phyloP scores from a whole-genome alignment of 2,329 filamentous ascomycete genomes.

The Diaporthe helianthi region DNA sequence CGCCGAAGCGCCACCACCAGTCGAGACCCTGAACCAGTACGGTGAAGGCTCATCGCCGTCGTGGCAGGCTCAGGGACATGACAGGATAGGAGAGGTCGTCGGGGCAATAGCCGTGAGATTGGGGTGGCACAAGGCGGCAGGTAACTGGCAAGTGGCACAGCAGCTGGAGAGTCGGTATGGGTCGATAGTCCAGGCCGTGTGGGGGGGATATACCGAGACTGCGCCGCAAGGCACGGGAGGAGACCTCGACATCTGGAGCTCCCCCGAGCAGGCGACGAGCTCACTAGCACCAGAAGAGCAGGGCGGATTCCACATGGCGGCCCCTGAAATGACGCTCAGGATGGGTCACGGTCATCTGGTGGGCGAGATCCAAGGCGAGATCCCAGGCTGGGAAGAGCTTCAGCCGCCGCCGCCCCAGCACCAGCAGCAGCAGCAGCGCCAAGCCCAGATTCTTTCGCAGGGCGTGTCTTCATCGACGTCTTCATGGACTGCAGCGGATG shows the following conservation, averaged over 20 bases:
- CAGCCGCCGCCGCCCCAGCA: not conserved
- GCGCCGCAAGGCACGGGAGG: not conserved
- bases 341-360: not conserved
- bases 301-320: not conserved
- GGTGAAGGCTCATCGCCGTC: not conserved
- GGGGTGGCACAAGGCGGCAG: conserved; percentile 1
- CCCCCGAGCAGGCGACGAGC: not conserved
- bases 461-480: not conserved
- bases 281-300: not conserved
- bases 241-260: not conserved
- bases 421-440: not conserved
- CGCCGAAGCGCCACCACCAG: not conserved
- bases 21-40: not conserved
- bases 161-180: not conserved
- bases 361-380: not conserved
- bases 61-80: not conserved
- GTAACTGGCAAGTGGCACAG: conserved; percentile 23
- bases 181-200: not conserved
- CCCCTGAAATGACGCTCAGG: not conserved
- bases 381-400: not conserved
- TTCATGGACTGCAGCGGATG: not conserved
- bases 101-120: not conserved
- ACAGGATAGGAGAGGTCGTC: not conserved
- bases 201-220: conserved; percentile 4
- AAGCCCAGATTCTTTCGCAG: not conserved